Evolutionary conservation across 768 basidiomycete genomes (phyloP), one percentile per base, ranked within the genome.

Genomic region (Lactarius deliciosus): DNA sequence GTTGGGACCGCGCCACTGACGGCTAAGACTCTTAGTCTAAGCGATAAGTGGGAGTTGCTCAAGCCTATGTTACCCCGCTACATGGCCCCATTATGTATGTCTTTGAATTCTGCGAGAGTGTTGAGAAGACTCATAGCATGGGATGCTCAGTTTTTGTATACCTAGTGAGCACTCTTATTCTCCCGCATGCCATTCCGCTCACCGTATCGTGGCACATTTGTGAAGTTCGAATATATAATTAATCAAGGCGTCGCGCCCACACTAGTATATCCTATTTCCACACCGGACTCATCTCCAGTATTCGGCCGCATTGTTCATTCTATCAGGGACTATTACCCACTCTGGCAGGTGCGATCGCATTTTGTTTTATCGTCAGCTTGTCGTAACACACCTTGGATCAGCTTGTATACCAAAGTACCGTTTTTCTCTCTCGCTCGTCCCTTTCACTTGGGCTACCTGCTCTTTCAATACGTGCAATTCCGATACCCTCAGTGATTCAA

Each of bases 181-280:
- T 22, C 30, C 43, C 16, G 60, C 25, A 45, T 30, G n/a, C 45
- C 2, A 47, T 65, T 40, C 72, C n/a, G 43, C 20, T 41, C 36
- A 57, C 8, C 68, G 60, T 13, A 53, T 18, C 65, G 25, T 59
- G 41, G n/a, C 18, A n/a, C n/a, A 60, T 28, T 63, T n/a, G 34
- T 53, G 41, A 66, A 93, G 91, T 87, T 94, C 61, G 94, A 96
- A 75, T 96, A 95, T 74, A 93, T 90, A 2, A 96, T 96, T 70
- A 96, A 96, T 13, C 66, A 94, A 87, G 96, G 96, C 38, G 86
- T 98, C 9, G 83, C 93, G 20, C 96, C 96, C 0, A 96, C 94
- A 0, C 79, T 98, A 20, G 75, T 98, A 6, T 98, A 96, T 74
- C 88, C 93, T 6, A 83, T 96, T 13, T 95, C 96, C 0, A 81